phyloP scores from a whole-genome alignment of 2,329 filamentous ascomycete genomes.

The Botrytis porri region DNA sequence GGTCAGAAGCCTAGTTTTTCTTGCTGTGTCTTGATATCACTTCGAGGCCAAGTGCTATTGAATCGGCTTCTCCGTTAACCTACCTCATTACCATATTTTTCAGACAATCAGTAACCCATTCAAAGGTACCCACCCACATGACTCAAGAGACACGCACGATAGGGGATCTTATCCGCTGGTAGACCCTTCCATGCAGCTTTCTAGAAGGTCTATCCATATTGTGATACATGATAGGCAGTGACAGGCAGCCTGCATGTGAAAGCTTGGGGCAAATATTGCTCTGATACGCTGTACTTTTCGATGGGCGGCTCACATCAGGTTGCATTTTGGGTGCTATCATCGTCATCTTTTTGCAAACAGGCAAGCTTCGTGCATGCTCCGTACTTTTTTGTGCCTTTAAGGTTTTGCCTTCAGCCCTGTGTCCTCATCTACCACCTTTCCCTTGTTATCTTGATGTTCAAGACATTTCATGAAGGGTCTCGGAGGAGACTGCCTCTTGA shows the following conservation, averaged over 20 bases:
- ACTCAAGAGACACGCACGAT: neutral
- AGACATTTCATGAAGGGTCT: neutral
- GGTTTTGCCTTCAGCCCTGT: conserved; percentile 15
- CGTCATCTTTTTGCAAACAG: conserved; percentile 6
- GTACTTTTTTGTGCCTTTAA: neutral
- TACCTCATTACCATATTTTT: neutral
- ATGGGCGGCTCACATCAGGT: neutral
- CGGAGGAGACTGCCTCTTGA: neutral
- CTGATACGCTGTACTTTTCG: neutral
- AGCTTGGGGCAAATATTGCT: conserved; percentile 8
- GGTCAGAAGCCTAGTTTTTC: neutral
- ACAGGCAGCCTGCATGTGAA: neutral
- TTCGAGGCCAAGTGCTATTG: neutral
- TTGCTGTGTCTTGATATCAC: neutral
- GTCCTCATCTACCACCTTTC: neutral
- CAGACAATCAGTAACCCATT: neutral
- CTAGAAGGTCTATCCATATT: conserved; percentile 6
- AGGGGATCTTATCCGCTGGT: neutral
- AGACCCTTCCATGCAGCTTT: conserved; percentile 6
- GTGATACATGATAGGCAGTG: neutral
- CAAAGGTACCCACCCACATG: conserved; percentile 7
- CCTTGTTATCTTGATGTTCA: neutral
- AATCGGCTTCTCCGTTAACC: conserved; percentile 10
- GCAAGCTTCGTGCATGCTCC: neutral
- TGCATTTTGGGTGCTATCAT: neutral